Conservation (phyloP, 2,329 filamentous ascomycete species). For the Pseudocercospora vitis region DNA sequence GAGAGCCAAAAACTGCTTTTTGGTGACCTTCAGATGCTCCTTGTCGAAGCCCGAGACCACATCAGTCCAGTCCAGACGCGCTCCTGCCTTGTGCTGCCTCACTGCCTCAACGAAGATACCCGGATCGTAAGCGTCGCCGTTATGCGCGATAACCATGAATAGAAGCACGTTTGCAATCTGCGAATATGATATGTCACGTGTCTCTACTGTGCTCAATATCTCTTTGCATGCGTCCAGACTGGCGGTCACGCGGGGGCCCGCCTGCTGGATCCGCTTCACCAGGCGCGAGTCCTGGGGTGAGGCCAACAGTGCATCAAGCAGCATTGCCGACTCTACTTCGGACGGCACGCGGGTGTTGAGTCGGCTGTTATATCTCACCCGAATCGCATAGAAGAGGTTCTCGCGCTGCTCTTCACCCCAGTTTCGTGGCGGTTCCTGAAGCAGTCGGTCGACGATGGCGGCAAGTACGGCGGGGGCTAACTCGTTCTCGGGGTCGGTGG, state of each 20-base stretch:
- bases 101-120: constrained; percentile 65
- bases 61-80: constrained; percentile 63
- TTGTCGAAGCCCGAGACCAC: constrained; percentile 81
- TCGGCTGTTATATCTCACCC: constrained; percentile 67
- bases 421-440: constrained; percentile 81
- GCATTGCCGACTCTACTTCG: constrained; percentile 68
- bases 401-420: constrained; percentile 75
- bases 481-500: constrained; percentile 63
- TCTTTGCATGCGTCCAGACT: constrained; percentile 70
- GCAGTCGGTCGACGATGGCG: constrained; percentile 78
- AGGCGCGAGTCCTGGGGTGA: constrained; percentile 58
- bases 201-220: constrained; percentile 56
- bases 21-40: constrained; percentile 70
- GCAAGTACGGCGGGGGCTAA: constrained; percentile 70
- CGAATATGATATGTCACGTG: constrained; percentile 70
- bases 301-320: constrained; percentile 65
- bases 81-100: constrained; percentile 55
- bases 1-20: constrained; percentile 75
- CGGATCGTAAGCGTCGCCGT: constrained; percentile 63
- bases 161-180: constrained; percentile 80
- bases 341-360: constrained; percentile 66
- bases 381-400: constrained; percentile 65
- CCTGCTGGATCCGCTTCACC: constrained; percentile 66
- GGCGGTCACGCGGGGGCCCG: constrained; percentile 71
- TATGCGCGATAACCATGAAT: constrained; percentile 64